Conservation (phyloP, 805 yeast genomes). For the Wickerhamomyces alni region DNA sequence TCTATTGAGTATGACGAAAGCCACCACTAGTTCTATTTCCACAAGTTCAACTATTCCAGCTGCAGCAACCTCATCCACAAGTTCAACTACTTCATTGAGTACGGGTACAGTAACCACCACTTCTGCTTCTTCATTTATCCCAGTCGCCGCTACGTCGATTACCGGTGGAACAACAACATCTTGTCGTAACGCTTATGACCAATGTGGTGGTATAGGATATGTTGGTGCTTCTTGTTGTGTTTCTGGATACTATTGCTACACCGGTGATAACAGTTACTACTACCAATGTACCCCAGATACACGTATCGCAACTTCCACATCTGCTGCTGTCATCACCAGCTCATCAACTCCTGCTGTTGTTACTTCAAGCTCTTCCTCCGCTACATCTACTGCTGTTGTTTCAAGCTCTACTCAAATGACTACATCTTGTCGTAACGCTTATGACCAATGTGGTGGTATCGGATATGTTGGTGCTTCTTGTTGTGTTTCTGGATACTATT, state of each 20-base stretch:
- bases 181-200: not conserved
- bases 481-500: no score
- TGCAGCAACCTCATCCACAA: not conserved
- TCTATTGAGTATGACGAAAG: conserved; percentile 5
- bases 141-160: not conserved
- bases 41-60: not conserved
- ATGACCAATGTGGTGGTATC: no score
- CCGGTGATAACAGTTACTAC: not conserved
- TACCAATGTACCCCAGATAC: not conserved
- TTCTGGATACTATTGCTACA: not conserved
- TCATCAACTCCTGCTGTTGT: conserved; percentile 7
- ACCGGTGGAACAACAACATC: not conserved
- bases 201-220: not conserved
- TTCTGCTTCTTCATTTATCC: not conserved
- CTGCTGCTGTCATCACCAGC: conserved; percentile 5
- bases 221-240: not conserved
- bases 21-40: conserved; percentile 1
- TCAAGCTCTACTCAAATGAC: no score
- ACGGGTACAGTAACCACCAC: conserved; percentile 2
- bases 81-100: conserved; percentile 3
- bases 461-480: no score
- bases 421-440: no score
- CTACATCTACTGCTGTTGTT: no score
- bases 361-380: no score
- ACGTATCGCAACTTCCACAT: not conserved